Evolutionary conservation across 2,329 filamentous ascomycete genomes (phyloP), one percentile per base, ranked within the genome.

Genomic region (Dactylellina parvicollis): DNA sequence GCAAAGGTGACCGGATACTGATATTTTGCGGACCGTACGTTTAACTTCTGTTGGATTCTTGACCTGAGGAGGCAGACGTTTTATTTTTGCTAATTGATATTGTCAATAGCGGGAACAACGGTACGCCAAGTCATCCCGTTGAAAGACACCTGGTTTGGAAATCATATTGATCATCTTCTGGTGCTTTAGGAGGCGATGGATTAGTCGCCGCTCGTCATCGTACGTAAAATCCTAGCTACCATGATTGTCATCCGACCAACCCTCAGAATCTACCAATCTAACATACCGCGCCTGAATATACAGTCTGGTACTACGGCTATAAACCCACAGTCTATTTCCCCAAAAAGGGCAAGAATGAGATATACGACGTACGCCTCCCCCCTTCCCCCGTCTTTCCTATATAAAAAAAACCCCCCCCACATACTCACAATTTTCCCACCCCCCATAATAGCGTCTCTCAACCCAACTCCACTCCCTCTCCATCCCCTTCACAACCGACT

Each of bases 281-380:
- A 18, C 18, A 42, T 46, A 9, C 7, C 14, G 40, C 34, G 10
- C n/a, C n/a, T n/a, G 14, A 14, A 20, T 10, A n/a, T 8, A 22
- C 52, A 74, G 64, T 69, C 14, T 88, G 87, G 80, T 91, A 96
- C 79, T 98, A 96, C 80, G 94, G 95, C 74, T 99, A 98, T 82
- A 86, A 87, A 22, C 93, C 94, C 2, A 90, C 88, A 7, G 85
- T 99, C 46, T 98, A 95, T 83, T 98, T 96, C 79, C 95, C 95
- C 0, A 98, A 98, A 81, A 87, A 92, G 62, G 89, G 89, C 80
- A 95, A 94, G 80, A 94, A 92, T 76, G 92, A 96, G 52, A 85
- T 98, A 2, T 98, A 96, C 79, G 87, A 91, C 83, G 91, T 92
- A 56, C 3, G 7, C 20, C 4, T 20, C 30, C 26, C 55, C 16